These are phyloP conservation scores for Yueomyces sinensis DNA, from an alignment of 805 yeast species.

Conservation along the genomic window DNA sequence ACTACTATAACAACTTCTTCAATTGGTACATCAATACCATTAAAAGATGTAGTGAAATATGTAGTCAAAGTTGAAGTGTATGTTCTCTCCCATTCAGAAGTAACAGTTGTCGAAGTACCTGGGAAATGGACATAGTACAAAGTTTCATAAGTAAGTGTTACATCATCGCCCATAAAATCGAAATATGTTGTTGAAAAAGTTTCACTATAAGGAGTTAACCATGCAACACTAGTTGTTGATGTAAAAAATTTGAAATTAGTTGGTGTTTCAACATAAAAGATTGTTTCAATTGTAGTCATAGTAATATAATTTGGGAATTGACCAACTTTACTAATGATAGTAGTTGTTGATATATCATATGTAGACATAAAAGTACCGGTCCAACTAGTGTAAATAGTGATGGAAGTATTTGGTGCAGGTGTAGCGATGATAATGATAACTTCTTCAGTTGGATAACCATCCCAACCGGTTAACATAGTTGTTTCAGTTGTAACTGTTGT, in stretches of 20 bases:
- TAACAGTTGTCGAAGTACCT: neutral
- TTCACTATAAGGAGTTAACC: neutral
- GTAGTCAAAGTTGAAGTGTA: neutral
- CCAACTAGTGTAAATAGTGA: neutral
- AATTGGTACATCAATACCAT: neutral
- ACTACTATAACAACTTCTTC: neutral
- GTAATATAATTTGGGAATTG: neutral
- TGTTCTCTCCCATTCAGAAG: neutral
- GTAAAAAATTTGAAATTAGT: neutral
- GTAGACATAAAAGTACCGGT: neutral
- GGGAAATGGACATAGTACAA: conserved; percentile 1
- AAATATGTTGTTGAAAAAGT: neutral
- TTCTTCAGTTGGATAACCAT: neutral
- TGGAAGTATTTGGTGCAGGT: neutral
- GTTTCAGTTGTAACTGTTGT: neutral
- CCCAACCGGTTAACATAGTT: neutral
- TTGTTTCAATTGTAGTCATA: neutral
- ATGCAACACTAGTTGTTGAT: neutral
- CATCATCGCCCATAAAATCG: neutral
- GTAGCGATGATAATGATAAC: conserved; percentile 1
- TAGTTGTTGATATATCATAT: neutral
- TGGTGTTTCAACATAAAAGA: neutral
- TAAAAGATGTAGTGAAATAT: neutral
- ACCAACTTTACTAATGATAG: neutral
- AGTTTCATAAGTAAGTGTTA: neutral